Evolutionary conservation across 2,329 filamentous ascomycete genomes (phyloP).

Genomic region (Exophiala phaeomuriformis): DNA sequence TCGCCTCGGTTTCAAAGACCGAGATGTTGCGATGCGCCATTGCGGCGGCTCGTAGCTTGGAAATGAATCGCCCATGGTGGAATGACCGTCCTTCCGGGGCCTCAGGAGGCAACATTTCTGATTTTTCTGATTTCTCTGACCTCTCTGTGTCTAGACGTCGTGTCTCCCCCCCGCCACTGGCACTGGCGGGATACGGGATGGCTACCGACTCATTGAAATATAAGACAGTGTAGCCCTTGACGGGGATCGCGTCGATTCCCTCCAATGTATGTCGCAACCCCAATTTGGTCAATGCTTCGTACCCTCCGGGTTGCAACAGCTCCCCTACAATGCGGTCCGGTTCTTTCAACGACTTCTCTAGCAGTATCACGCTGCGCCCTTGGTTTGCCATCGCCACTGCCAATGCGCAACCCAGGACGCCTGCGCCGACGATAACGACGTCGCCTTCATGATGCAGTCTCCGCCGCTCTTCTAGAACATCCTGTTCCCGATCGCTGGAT

Average conservation of each 20-base stretch:
- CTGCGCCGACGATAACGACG: conserved; percentile 85
- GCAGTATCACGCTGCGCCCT: conserved; percentile 79
- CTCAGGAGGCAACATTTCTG: conserved; percentile 32
- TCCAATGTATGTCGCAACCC: conserved; percentile 78
- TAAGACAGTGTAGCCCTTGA: conserved; percentile 79
- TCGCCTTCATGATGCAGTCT: conserved; percentile 59
- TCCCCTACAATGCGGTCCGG: conserved; percentile 95
- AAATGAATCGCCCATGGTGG: conserved; percentile 91
- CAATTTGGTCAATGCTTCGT: conserved; percentile 69
- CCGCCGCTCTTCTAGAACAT: conserved; percentile 40
- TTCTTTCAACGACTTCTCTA: conserved; percentile 84
- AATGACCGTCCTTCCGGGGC: conserved; percentile 62
- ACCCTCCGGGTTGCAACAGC: conserved; percentile 84
- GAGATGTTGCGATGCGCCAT: conserved; percentile 72
- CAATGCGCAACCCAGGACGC: conserved; percentile 78
- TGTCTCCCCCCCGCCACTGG: conserved; percentile 7
- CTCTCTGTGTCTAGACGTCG: conserved; percentile 14
- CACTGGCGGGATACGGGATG: conserved; percentile 70
- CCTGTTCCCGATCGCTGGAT: conserved; percentile 18
- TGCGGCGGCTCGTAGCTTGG: conserved; percentile 69
- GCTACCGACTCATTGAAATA: conserved; percentile 66
- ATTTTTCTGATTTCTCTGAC: conserved; percentile 38
- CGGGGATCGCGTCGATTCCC: conserved; percentile 75
- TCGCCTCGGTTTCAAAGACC: conserved; percentile 82
- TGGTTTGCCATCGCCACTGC: conserved; percentile 81